phyloP scores from a whole-genome alignment of 1,139 yeast species.

The Debaryomycetaceae sp. region DNA sequence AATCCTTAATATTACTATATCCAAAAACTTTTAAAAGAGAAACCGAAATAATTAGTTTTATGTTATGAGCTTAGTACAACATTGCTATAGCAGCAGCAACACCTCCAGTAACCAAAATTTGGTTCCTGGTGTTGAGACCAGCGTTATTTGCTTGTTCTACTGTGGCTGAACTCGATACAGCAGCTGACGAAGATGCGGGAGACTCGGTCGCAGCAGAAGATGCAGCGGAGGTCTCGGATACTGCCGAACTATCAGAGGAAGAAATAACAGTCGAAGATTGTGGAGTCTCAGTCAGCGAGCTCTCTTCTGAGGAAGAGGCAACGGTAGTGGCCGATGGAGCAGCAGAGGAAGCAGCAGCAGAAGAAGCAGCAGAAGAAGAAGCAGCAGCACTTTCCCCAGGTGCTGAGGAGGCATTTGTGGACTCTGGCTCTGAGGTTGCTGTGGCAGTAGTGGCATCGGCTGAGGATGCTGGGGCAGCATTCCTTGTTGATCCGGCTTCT shows the following conservation, averaged over 20 bases:
- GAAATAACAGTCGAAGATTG: not conserved
- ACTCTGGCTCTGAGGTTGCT: constrained; percentile 1
- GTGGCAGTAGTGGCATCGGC: constrained; percentile 1
- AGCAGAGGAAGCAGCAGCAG: not conserved
- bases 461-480: constrained; percentile 2
- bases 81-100: constrained; percentile 1
- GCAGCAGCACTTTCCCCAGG: not conserved
- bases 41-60: not conserved
- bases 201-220: not conserved
- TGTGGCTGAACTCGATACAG: constrained; percentile 1
- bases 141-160: constrained; percentile 4
- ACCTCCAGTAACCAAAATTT: not conserved
- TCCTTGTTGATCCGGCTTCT: not conserved
- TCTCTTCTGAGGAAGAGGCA: not conserved
- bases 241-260: not conserved
- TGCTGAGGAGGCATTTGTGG: not conserved
- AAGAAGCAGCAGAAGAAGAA: not conserved
- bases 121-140: not conserved
- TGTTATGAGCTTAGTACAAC: not conserved
- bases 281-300: not conserved
- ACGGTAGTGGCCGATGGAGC: constrained; percentile 1
- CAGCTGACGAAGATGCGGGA: constrained; percentile 1
- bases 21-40: no score
- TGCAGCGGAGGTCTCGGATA: not conserved
- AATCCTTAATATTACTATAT: no score